Percentiles rank a stretch among this genome's conserved stretches.
These are phyloP conservation scores for Coleophoma eucalyptorum DNA, from an alignment of 2,329 filamentous ascomycete species.

Conservation along the genomic window DNA sequence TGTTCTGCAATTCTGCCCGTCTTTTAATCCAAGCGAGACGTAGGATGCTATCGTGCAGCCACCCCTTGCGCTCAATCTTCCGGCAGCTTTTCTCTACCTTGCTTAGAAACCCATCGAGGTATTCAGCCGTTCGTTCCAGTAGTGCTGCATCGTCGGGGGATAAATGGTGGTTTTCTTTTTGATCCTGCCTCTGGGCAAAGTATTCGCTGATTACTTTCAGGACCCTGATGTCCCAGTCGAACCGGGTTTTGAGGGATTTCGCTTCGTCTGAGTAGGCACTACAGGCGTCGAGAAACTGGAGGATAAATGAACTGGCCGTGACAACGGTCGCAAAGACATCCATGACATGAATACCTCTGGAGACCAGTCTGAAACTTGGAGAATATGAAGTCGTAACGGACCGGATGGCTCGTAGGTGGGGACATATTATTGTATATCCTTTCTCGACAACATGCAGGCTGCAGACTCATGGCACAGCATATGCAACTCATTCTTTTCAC, in stretches of 20 bases:
- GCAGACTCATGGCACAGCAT: too few relatives aligned
- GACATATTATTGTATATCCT: too few relatives aligned
- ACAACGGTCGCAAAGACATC: too few relatives aligned
- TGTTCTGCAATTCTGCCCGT: slow-evolving; percentile 2
- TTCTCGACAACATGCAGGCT: too few relatives aligned
- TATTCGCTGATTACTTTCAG: slow-evolving; percentile 2
- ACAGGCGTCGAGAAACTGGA: slow-evolving; percentile 5
- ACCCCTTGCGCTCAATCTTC: slow-evolving; percentile 5
- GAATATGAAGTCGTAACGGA: too few relatives aligned
- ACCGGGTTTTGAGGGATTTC: slow-evolving; percentile 3
- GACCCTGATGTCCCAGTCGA: slow-evolving; percentile 7
- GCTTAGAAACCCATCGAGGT: slow-evolving; percentile 1
- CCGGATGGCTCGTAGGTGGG: too few relatives aligned
- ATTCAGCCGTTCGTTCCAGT: slow-evolving; percentile 3
- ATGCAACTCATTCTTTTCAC: too few relatives aligned
- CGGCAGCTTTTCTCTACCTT: slow-evolving; percentile 2
- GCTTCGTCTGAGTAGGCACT: slow-evolving; percentile 6
- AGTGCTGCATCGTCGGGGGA: slow-evolving; percentile 2
- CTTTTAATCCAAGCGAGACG: slow-evolving; percentile 1
- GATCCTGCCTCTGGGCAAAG: slow-evolving; percentile 1
- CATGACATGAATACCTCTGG: too few relatives aligned
- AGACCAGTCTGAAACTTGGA: too few relatives aligned
- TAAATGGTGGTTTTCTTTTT: neutral
- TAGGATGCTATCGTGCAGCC: neutral
- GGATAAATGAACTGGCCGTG: slow-evolving; percentile 2